phyloP scores from a whole-genome alignment of 345 rosid genomes.

The Passiflora organensis region DNA sequence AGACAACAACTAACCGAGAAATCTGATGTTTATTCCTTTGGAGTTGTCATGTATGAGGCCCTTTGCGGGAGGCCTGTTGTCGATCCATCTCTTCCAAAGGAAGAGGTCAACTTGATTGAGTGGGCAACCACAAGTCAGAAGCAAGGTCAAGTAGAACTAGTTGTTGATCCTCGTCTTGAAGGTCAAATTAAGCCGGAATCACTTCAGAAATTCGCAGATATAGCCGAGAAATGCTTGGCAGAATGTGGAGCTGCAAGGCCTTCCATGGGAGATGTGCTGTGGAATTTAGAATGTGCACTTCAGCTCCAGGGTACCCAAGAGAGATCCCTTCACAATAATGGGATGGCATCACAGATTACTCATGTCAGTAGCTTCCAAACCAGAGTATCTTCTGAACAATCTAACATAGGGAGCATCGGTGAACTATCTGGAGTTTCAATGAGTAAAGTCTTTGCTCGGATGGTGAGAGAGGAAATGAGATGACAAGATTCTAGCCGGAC shows the following conservation, averaged over 20 bases:
- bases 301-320: constrained; percentile 38
- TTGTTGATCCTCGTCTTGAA: constrained; percentile 40
- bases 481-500: too few species aligned
- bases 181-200: constrained; percentile 45
- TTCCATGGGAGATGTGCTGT: constrained; percentile 58
- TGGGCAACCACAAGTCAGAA: constrained; percentile 42
- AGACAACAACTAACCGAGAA: constrained; percentile 51
- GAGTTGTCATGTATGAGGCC: constrained; percentile 60
- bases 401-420: constrained; percentile 27
- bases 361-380: constrained; percentile 19
- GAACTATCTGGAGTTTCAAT: constrained; percentile 49
- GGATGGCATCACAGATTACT: constrained; percentile 10
- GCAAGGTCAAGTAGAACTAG: constrained; percentile 38
- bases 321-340: constrained; percentile 12
- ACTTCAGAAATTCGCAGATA: constrained; percentile 42
- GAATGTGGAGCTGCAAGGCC: constrained; percentile 44
- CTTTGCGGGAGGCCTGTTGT: constrained; percentile 54
- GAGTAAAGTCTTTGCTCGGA: constrained; percentile 58
- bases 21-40: constrained; percentile 66
- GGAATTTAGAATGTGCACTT: constrained; percentile 66
- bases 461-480: constrained; percentile 53
- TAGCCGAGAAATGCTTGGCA: constrained; percentile 59
- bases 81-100: constrained; percentile 53
- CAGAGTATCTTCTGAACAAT: constrained; percentile 20
- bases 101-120: constrained; percentile 47